Conservation (phyloP, 2,329 filamentous ascomycete genomes). For the Trichoderma semiorbis region DNA sequence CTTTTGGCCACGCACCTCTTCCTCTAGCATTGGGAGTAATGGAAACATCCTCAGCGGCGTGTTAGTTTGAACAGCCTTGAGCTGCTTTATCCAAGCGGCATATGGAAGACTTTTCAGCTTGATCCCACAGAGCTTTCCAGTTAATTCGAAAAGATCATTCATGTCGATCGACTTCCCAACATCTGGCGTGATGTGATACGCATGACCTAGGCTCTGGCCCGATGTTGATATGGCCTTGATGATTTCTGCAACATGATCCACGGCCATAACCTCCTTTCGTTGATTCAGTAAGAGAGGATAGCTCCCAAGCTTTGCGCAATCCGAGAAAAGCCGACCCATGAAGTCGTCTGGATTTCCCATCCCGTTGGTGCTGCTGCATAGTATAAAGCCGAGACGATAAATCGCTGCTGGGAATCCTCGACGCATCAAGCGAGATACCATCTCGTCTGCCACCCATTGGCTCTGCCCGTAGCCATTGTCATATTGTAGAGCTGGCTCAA, state of each 20-base stretch:
- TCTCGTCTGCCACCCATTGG: conserved; percentile 7
- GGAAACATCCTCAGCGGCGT: neutral
- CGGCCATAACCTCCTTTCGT: neutral
- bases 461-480: conserved; percentile 8
- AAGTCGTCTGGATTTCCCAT: conserved; percentile 6
- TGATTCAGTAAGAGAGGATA: neutral
- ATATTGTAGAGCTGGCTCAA: neutral
- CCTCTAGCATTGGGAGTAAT: neutral
- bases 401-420: neutral
- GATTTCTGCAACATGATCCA: neutral
- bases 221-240: neutral
- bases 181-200: neutral
- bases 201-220: neutral
- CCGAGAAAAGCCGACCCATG: neutral
- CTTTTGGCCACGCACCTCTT: neutral
- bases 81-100: neutral
- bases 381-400: neutral
- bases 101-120: neutral
- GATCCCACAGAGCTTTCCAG: neutral
- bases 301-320: neutral
- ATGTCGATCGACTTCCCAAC: neutral
- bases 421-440: neutral
- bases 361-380: neutral
- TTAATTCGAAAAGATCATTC: neutral
- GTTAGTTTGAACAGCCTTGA: neutral